A percentile compares a stretch with the other conserved stretches of the same genome.
Evolutionary conservation across 1,139 yeast species (phyloP).

Genomic region (Kodamaea plutei): DNA sequence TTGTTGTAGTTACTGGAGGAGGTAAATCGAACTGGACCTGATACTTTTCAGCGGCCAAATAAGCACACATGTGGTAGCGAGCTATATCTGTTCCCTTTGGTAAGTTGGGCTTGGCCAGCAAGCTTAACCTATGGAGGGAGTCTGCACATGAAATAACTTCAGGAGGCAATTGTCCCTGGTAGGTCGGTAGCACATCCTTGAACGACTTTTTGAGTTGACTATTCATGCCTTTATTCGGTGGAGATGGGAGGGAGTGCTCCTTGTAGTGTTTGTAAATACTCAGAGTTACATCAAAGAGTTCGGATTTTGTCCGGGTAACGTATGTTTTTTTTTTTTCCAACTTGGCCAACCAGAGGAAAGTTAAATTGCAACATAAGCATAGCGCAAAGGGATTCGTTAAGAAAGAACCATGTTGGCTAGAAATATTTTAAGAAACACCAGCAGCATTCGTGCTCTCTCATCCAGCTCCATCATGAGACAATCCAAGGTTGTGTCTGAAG

Average conservation of each 20-base stretch:
- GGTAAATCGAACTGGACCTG: conserved; percentile 41
- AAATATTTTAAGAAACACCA: conserved; percentile 15
- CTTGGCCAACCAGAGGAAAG: conserved; percentile 22
- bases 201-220: conserved; percentile 30
- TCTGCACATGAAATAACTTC: conserved; percentile 46
- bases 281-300: no score
- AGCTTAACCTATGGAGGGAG: conserved; percentile 49
- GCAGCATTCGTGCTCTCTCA: conserved; percentile 18
- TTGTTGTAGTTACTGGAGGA: conserved; percentile 42
- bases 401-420: conserved; percentile 24
- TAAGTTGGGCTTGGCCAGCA: conserved; percentile 45
- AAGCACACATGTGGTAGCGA: conserved; percentile 63
- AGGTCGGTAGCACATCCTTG: conserved; percentile 48
- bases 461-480: conserved; percentile 15
- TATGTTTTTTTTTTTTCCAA: conserved; percentile 3
- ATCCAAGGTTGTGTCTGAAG: conserved; percentile 14
- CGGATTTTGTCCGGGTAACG: conserved; percentile 6
- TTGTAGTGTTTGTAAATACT: no score
- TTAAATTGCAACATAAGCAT: conserved; percentile 5
- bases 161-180: conserved; percentile 45
- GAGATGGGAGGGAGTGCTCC: no score
- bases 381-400: conserved; percentile 3
- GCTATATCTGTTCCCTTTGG: conserved; percentile 55
- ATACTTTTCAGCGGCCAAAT: conserved; percentile 51
- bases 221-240: conserved; percentile 12